Percentiles rank a stretch among this genome's conserved stretches.
These are phyloP conservation scores for Penicillium simplicissimum DNA, from an alignment of 495 filamentous ascomycete species.

Conservation along the genomic window DNA sequence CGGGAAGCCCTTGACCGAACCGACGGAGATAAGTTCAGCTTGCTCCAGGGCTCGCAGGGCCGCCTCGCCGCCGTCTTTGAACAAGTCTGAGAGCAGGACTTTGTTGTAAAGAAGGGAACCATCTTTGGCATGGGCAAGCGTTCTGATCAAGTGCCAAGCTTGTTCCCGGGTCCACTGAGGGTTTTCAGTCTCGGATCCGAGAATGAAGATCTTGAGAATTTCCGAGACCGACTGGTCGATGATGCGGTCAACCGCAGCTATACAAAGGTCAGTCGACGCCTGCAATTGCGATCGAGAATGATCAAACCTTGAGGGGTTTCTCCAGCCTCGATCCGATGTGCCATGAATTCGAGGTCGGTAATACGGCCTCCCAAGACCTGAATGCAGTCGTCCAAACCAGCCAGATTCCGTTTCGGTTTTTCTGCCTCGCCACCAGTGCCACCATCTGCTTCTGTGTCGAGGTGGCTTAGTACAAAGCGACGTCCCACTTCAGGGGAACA, in stretches of 20 bases:
- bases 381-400: slow-evolving; percentile 80
- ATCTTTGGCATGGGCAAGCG: slow-evolving; percentile 58
- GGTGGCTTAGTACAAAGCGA: slow-evolving; percentile 82
- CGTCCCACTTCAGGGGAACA: slow-evolving; percentile 83
- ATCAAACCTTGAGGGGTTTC: slow-evolving; percentile 69
- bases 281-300: background rate
- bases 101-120: slow-evolving; percentile 74
- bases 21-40: slow-evolving; percentile 82
- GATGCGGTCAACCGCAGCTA: slow-evolving; percentile 83
- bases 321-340: slow-evolving; percentile 85
- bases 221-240: slow-evolving; percentile 84
- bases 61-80: slow-evolving; percentile 64
- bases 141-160: slow-evolving; percentile 84
- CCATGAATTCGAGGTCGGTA: slow-evolving; percentile 90
- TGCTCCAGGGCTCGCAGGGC: slow-evolving; percentile 79
- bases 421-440: slow-evolving; percentile 38
- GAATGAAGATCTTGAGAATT: slow-evolving; percentile 89
- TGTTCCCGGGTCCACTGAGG: slow-evolving; percentile 75
- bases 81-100: slow-evolving; percentile 72
- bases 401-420: slow-evolving; percentile 44
- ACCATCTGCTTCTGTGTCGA: slow-evolving; percentile 55
- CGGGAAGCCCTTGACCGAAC: slow-evolving; percentile 72
- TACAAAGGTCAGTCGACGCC: slow-evolving; percentile 20
- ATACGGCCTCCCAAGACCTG: slow-evolving; percentile 80
- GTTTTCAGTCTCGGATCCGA: slow-evolving; percentile 49